These are phyloP conservation scores for Deinandra increscens DNA, from an alignment of 129 eudicot species.

Conservation along the genomic window DNA sequence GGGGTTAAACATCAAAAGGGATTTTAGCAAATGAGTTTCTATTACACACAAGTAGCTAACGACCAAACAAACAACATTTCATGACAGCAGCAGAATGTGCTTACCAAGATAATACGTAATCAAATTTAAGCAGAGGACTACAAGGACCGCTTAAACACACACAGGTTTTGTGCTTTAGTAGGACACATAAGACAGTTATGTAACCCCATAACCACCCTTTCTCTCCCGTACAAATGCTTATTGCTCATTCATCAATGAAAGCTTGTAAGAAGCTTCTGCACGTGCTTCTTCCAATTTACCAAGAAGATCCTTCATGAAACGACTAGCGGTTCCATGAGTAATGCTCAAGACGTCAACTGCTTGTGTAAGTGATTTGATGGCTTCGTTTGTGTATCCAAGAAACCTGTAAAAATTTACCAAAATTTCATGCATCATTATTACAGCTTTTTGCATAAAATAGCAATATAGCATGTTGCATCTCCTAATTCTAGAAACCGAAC, in stretches of 20 bases:
- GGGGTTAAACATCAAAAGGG: too few relatives aligned
- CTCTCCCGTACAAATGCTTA: not conserved
- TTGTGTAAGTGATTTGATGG: slow-evolving; percentile 59
- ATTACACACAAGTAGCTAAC: too few relatives aligned
- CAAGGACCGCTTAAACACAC: too few relatives aligned
- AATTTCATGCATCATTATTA: not conserved
- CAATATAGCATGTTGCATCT: not conserved
- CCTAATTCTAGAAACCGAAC: not conserved
- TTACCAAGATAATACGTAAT: too few relatives aligned
- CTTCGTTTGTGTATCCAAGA: slow-evolving; percentile 65
- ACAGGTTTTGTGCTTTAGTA: too few relatives aligned
- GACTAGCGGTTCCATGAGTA: slow-evolving; percentile 72
- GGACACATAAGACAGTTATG: not conserved
- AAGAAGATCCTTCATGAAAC: slow-evolving; percentile 67
- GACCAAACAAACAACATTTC: too few relatives aligned
- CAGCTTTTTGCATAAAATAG: not conserved
- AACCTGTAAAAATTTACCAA: slow-evolving; percentile 48
- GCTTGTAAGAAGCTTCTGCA: slow-evolving; percentile 84
- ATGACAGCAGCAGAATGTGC: too few relatives aligned
- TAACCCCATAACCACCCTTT: not conserved
- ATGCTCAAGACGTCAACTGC: slow-evolving; percentile 67
- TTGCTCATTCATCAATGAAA: slow-evolving; percentile 30
- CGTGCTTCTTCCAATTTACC: slow-evolving; percentile 84
- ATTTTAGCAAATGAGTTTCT: too few relatives aligned
- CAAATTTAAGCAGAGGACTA: not conserved